Evolutionary conservation across 371 early-diverging fungal species (phyloP), one percentile per base, ranked within the genome.

Genomic region (Syncephalastrum sp.): DNA sequence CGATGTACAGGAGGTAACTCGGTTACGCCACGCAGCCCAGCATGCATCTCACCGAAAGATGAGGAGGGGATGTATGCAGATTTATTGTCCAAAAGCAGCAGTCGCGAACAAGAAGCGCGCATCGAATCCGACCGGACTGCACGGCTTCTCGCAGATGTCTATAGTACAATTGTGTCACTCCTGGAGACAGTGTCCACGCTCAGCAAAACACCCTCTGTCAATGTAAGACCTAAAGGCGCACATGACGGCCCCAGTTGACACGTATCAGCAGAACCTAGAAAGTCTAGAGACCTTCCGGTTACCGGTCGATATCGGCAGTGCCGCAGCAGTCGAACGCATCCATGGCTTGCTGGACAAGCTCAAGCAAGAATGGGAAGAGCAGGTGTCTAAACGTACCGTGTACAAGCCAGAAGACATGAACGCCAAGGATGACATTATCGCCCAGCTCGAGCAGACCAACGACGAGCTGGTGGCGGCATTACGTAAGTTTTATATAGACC

Each of bases 271-370:
- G 60, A 38, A 6, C 46, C 47, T 15, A 56, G 50, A 3, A 66
- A 71, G 6, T 55, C 56, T 6, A 63, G 61, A 4, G 13, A 59
- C 25, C 8, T 64, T 72, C 47, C 60, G 61, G 42, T 59, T 74
- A 45, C 69, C 75, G 1, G 23, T 69, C 47, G 60, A 73, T 17
- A 60, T 63, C 51, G 75, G 69, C 14, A 69, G 59, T 1, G 53
- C 61, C 45, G 68, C 64, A 19, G 72, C 76, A 4, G 59, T 70
- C 0, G 45, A 65, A 29, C 53, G 57, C 29, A 59, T 71, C 21
- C 59, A 75, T 15, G 58, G 62, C 59, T 64, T 75, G 63, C 68
- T 75, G 57, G 70, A 14, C 63, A 67, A 65, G 62, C 53, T 78
- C 27, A 56, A 56, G 50, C 61, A 69, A 41, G 75, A 75, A 54